Base-by-base conservation (phyloP, 208 protist genomes). In the Trypanosoma rangeli region DNA sequence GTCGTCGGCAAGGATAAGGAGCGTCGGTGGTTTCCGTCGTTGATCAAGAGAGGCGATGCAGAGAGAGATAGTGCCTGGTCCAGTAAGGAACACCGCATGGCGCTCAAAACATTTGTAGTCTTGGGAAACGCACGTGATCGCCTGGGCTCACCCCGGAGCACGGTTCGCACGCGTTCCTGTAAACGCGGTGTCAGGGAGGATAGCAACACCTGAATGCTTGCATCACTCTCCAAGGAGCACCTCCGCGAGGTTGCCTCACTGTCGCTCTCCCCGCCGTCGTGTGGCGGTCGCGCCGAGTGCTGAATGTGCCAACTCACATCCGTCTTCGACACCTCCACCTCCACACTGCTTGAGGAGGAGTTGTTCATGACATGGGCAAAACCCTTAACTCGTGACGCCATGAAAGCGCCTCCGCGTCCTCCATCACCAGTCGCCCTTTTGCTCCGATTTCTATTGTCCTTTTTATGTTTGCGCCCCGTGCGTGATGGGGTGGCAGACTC, bases 271-370 rank as follows among this genome's bases (percentile, higher is more conserved):
- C 37, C 13, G n/a, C 13, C 20, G 8, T 16, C 8, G 20, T 24
- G 20, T 15, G 12, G 29, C 22, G 0, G 7, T 8, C 33, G 31
- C 5, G n/a, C 26, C 3, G 33, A 5, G 54, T 39, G 74, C 5
- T 37, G 37, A 50, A 92, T 63, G 37, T 83, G 68, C 82, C 83
- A 92, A 56, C 62, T 71, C 33, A 92, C 83, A 59, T 92, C 78
- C 31, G 82, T 89, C 39, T 76, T 83, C 55, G 78, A 71, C 71
- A 89, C 81, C 70, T 92, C 83, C 73, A 89, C 60, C 61, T 89
- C 83, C 24, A 80, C 55, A 54, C 71, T 73, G 46, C 58, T 54
- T 28, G 69, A 68, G 26, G 73, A 73, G 8, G 64, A 44, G 16
- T 53, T 55, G 28, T 28, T 31, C 13, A 22, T 24, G 15, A 69